Evolutionary conservation across 768 basidiomycete species (phyloP), one percentile per base, ranked within the genome.

Genomic region (Mycena alexandri): DNA sequence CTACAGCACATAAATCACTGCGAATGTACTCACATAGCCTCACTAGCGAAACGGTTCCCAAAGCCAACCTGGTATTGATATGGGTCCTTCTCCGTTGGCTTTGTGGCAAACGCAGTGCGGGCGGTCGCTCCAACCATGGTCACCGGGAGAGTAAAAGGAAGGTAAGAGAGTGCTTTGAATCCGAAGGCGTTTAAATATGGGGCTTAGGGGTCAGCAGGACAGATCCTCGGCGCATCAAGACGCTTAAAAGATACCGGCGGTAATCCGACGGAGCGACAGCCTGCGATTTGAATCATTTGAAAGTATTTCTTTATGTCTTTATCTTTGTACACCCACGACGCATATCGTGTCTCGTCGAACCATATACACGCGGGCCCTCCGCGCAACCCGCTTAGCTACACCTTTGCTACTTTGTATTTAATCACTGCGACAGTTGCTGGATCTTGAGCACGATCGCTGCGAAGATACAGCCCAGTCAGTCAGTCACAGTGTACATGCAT

Each of bases 61-160:
- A 89, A 89, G 8, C 88, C 87, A 6, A 85, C 82, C 71, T 88
- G 87, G 71, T 90, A 89, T 22, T 71, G 71, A 73, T 89, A 88
- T 0, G 87, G 87, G 63, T 89, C 88, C 51, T 81, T 76, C 50
- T 81, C 78, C 14, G 76, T 73, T 7, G 84, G 73, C 21, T 66
- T 63, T 6, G 83, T 83, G 9, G 78, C 63, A 66, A 82, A 85
- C 1, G 82, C 69, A 14, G 75, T 67, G 63, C 76, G 77, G 29
- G 85, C 85, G 43, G 84, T 80, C 8, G 83, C 81, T 55, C 81
- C 79, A 52, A 61, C 34, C 29, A 72, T 73, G 38, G 67, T 69
- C 19, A 14, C 38, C 10, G 9, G 2, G 4, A 14, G 10, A 10
- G 38, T 38, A 14, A 29, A 19, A 54, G 36, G 25, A 29, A 16